These are phyloP conservation scores for Friedmanniomyces simplex DNA, from an alignment of 495 filamentous ascomycete genomes.

Conservation along the genomic window DNA sequence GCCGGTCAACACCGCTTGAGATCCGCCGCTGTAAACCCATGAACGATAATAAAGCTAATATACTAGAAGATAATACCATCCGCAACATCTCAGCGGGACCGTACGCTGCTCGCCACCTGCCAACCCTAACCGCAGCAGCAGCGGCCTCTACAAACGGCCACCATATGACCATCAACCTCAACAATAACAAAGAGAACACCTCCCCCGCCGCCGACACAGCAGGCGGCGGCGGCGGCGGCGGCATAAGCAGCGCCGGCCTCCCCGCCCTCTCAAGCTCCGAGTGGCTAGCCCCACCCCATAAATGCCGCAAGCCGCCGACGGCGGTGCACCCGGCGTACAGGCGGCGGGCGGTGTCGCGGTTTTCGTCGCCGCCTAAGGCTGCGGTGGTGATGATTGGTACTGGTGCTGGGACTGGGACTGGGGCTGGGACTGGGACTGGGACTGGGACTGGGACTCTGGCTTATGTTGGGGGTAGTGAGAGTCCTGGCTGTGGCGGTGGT, in stretches of 20 bases:
- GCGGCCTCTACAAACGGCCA: too few relatives aligned
- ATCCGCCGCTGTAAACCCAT: conserved; percentile 12
- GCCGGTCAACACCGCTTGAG: conserved; percentile 7
- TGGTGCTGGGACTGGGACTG: too few relatives aligned
- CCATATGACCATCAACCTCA: too few relatives aligned
- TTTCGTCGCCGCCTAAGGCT: conserved; percentile 3
- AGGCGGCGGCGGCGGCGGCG: too few relatives aligned
- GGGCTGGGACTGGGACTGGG: too few relatives aligned
- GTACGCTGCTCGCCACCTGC: conserved; percentile 5
- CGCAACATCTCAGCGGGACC: conserved; percentile 21
- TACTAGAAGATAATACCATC: conserved; percentile 20
- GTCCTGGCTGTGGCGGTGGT: too few relatives aligned
- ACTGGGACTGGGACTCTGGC: too few relatives aligned
- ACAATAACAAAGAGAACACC: conserved; percentile 15
- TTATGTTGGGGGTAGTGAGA: too few relatives aligned
- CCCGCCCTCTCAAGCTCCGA: conserved; percentile 16
- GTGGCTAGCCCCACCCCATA: conserved; percentile 14
- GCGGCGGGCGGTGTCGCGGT: conserved; percentile 2
- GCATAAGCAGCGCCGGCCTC: too few relatives aligned
- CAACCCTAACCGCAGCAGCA: not conserved
- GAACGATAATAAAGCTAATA: not conserved
- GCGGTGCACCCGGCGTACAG: conserved; percentile 4
- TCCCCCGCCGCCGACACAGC: not conserved
- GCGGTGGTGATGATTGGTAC: too few relatives aligned
- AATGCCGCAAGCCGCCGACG: not conserved